Evolutionary conservation across 2,329 filamentous ascomycete species (phyloP).

Genomic region (Verticillium zaregamsianum): DNA sequence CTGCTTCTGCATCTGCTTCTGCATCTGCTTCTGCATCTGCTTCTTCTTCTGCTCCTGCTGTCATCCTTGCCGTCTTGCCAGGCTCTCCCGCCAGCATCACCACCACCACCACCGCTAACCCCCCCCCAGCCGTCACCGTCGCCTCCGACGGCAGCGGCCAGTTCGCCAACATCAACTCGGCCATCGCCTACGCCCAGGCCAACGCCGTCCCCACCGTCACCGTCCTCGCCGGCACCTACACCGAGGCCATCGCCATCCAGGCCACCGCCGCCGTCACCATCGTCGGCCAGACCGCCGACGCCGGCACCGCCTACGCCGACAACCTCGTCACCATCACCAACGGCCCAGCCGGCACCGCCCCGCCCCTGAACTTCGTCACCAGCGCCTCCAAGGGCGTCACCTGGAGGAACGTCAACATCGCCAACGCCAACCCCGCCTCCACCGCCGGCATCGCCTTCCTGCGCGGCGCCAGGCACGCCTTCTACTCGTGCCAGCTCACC

Average conservation of each 20-base stretch:
- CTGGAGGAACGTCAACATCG: conserved; percentile 34
- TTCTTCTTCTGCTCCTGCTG: not conserved
- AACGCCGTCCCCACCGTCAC: conserved; percentile 36
- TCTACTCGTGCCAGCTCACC: conserved; percentile 39
- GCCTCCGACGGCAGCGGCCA: conserved; percentile 37
- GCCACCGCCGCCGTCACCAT: conserved; percentile 37
- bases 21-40: not conserved
- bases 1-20: not conserved
- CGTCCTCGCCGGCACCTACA: conserved; percentile 39
- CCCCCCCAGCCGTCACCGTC: conserved; percentile 31
- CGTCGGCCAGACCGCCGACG: conserved; percentile 25
- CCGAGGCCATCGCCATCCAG: conserved; percentile 33
- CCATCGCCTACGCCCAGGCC: conserved; percentile 36
- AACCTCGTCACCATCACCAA: conserved; percentile 32
- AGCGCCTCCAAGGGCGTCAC: conserved; percentile 25
- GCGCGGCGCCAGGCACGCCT: conserved; percentile 33
- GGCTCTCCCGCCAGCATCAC: not conserved
- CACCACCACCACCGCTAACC: conserved; percentile 1
- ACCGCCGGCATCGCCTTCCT: conserved; percentile 24
- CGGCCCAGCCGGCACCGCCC: conserved; percentile 4
- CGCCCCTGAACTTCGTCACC: conserved; percentile 22
- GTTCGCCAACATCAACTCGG: conserved; percentile 38
- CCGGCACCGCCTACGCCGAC: conserved; percentile 23
- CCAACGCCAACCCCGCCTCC: conserved; percentile 22
- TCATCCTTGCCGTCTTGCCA: not conserved